Conservation (phyloP, 1,139 yeast genomes). For the Magnusiomyces paraingens region DNA sequence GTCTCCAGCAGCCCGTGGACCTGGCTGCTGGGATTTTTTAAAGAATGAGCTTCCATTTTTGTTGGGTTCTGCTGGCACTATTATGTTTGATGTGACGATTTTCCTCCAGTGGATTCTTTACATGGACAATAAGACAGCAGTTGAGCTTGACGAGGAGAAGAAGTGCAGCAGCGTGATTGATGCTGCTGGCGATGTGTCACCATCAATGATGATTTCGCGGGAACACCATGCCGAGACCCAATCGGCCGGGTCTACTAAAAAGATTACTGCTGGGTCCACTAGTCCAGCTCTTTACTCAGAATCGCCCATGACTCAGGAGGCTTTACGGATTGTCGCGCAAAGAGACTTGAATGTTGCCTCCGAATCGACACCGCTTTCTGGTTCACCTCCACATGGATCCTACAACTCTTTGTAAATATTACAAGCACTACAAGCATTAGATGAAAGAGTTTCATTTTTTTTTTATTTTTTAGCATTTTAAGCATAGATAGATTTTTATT, state of each 20-base stretch:
- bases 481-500: neutral
- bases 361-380: neutral
- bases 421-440: neutral
- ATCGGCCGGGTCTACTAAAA: neutral
- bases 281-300: neutral
- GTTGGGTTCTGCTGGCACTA: conserved; percentile 81
- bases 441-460: neutral
- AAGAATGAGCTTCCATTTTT: conserved; percentile 72
- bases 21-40: conserved; percentile 46
- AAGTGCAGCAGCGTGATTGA: neutral
- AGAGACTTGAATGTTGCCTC: neutral
- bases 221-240: neutral
- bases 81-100: conserved; percentile 67
- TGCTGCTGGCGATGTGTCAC: neutral
- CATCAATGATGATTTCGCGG: neutral
- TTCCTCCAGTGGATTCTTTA: conserved; percentile 52
- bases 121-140: conserved; percentile 20
- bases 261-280: neutral
- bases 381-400: neutral
- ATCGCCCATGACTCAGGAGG: neutral
- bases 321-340: neutral
- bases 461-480: neutral
- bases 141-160: neutral
- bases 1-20: conserved; percentile 37
- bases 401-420: neutral